Conservation (phyloP, 164 flowering plant species). For the Amborella trichopoda region DNA sequence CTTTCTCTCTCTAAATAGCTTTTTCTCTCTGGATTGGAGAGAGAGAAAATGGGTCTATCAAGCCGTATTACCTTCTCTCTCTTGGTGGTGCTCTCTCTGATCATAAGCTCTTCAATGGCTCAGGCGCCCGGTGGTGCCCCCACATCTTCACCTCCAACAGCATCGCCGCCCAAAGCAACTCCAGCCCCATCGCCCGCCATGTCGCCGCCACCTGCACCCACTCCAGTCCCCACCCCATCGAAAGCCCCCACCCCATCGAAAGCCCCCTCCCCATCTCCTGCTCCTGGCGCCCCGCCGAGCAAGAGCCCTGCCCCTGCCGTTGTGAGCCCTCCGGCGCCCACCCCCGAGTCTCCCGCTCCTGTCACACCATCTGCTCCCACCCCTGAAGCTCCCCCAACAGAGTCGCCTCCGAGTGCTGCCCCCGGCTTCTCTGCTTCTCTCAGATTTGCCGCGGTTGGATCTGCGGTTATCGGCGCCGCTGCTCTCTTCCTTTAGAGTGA, state of each 20-base stretch:
- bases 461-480: neutral
- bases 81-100: neutral
- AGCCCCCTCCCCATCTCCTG: neutral
- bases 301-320: neutral
- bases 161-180: neutral
- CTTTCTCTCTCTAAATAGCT: neutral
- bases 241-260: neutral
- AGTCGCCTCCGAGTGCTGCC: neutral
- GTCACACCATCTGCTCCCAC: neutral
- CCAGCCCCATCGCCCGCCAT: neutral
- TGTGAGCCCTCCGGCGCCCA: neutral
- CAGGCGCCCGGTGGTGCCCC: slow-evolving; percentile 7
- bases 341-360: neutral
- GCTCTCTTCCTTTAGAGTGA: neutral
- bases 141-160: neutral
- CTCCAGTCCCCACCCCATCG: neutral
- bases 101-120: slow-evolving; percentile 2
- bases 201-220: neutral
- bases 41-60: too few species aligned
- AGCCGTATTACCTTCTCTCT: neutral
- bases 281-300: neutral
- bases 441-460: neutral
- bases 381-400: neutral
- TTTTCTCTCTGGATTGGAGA: neutral
- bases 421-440: neutral